Conservation (phyloP, 2,329 filamentous ascomycete genomes). For the Endothia cerciana region DNA sequence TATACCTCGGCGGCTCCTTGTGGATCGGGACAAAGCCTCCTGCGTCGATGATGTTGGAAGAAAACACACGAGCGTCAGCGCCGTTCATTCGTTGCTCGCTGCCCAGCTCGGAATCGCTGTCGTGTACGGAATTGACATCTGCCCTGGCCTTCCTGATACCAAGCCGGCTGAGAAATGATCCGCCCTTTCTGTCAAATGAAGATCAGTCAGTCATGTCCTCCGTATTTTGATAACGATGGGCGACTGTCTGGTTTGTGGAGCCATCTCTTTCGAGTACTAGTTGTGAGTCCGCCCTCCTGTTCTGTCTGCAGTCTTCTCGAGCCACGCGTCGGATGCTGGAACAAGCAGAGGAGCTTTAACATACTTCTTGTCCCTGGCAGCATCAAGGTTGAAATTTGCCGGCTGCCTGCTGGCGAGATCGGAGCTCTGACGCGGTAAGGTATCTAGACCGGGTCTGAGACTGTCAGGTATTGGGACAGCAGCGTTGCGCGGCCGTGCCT, state of each 20-base stretch:
- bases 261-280: background rate
- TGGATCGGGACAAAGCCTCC: conserved; percentile 81
- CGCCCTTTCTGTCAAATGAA: conserved; percentile 68
- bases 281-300: background rate
- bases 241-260: background rate
- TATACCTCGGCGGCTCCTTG: conserved; percentile 88
- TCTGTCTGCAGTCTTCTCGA: background rate
- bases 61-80: conserved; percentile 81
- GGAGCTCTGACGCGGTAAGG: conserved; percentile 43
- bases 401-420: conserved; percentile 46
- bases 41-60: conserved; percentile 72
- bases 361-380: conserved; percentile 68
- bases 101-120: conserved; percentile 72
- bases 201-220: conserved; percentile 19
- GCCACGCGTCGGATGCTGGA: conserved; percentile 6
- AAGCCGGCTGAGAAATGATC: conserved; percentile 85
- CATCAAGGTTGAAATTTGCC: conserved; percentile 42
- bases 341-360: conserved; percentile 35
- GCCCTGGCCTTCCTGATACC: conserved; percentile 78
- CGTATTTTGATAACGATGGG: background rate
- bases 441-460: conserved; percentile 45
- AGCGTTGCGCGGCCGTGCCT: conserved; percentile 56
- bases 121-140: conserved; percentile 49
- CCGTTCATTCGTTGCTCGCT: conserved; percentile 73
- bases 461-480: conserved; percentile 54